These are phyloP conservation scores for Clitoria ternatea DNA, from an alignment of 306 rosid species.

Conservation along the genomic window DNA sequence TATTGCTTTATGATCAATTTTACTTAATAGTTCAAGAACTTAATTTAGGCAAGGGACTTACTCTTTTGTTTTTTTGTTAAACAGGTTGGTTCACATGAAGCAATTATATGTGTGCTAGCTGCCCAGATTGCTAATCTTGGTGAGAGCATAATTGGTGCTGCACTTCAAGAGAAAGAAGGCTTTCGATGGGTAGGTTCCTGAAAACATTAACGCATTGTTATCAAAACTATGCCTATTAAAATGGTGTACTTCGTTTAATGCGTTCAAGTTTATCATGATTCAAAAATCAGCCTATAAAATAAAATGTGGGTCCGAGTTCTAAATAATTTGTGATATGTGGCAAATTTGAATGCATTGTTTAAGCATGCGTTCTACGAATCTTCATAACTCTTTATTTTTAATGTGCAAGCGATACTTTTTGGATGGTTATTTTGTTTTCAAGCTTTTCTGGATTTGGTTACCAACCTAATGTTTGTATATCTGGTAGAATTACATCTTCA, in stretches of 20 bases:
- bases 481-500: not conserved
- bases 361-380: not conserved
- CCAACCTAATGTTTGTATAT: not conserved
- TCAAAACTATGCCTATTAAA: not conserved
- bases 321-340: not conserved
- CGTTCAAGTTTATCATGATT: not conserved
- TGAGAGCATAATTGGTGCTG: conserved; percentile 94
- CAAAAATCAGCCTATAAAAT: not conserved
- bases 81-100: conserved; percentile 66
- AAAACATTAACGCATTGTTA: not conserved
- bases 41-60: not conserved
- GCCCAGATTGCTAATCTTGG: conserved; percentile 95
- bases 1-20: not conserved
- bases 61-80: conserved; percentile 7
- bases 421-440: not conserved
- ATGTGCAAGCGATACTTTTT: not conserved
- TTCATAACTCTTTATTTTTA: not conserved
- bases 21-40: not conserved
- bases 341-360: not conserved
- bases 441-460: not conserved
- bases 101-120: conserved; percentile 76
- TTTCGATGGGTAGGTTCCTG: conserved; percentile 72
- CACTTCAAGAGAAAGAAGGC: conserved; percentile 93
- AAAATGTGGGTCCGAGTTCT: not conserved
- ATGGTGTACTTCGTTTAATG: not conserved